These are phyloP conservation scores for Helichrysum umbraculigerum DNA, from an alignment of 129 eudicot genomes.

Conservation along the genomic window DNA sequence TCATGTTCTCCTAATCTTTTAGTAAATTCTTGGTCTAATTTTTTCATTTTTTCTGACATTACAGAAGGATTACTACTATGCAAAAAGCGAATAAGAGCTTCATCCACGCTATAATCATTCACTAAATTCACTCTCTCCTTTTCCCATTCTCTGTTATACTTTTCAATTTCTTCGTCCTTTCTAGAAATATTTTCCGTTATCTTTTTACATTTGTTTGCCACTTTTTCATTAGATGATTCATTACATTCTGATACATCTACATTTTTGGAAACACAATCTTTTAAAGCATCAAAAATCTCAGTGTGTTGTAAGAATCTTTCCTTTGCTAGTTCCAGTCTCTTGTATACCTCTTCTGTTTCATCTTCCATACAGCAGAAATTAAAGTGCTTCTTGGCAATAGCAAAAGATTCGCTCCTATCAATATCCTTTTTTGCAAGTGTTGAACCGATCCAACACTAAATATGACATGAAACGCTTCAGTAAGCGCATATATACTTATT, in stretches of 20 bases:
- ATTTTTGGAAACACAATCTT: not conserved
- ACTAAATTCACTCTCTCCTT: conserved; percentile 11
- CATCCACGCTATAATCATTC: not conserved
- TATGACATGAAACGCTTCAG: not conserved
- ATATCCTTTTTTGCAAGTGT: conserved; percentile 46
- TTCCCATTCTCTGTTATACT: conserved; percentile 17
- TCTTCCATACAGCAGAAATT: conserved; percentile 54
- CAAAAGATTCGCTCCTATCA: conserved; percentile 54
- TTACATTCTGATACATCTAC: conserved; percentile 8
- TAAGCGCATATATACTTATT: not conserved
- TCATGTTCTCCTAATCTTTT: conserved; percentile 19
- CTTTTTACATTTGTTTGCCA: not conserved
- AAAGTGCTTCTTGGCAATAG: conserved; percentile 53
- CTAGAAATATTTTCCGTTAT: not conserved
- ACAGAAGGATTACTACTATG: conserved; percentile 16
- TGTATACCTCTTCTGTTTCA: conserved; percentile 44
- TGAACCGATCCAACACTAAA: conserved; percentile 52
- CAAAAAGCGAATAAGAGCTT: conserved; percentile 13
- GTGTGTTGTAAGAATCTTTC: conserved; percentile 38
- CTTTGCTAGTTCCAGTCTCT: conserved; percentile 41
- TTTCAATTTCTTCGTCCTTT: conserved; percentile 16
- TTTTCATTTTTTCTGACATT: conserved; percentile 18
- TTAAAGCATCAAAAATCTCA: conserved; percentile 18
- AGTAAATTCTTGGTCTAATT: conserved; percentile 14
- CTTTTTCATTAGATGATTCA: conserved; percentile 22